Evolutionary conservation across 768 basidiomycete species (phyloP), one percentile per base, ranked within the genome.

Genomic region (Macrolepiota albuminosa): DNA sequence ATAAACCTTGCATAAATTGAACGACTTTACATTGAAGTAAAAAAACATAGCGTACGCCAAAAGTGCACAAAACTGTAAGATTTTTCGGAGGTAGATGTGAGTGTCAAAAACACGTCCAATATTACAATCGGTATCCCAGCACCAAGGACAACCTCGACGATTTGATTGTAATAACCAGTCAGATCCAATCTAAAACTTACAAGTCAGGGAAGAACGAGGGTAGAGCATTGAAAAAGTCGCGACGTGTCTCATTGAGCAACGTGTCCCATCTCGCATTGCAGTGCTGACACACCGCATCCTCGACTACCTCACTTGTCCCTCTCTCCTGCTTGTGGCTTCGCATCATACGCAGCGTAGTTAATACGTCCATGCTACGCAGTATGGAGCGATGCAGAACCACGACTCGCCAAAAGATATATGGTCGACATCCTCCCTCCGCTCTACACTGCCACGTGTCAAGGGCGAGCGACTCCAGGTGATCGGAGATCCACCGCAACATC

Each of bases 251-350:
- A 43, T 61, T 58, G 39, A 68, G 49, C 37, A 68, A 56, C 34
- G 65, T 56, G 43, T 68, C 67, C 67, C 67, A 68, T 63, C 66
- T 65, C 46, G 52, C 37, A 57, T 68, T 68, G 57, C 67, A 68
- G 39, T 67, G 64, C 24, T 62, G 59, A 43, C 67, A 68, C 33
- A 68, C 67, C 13, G 49, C 67, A 57, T 65, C 66, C 55, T 68
- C 67, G 50, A 68, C 61, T 37, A 59, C 36, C 40, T 65, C 61
- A 34, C 61, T 67, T 33, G 65, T 68, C 11, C 67, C 67, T 54
- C 58, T 60, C 61, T 68, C 67, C 36, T 64, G 54, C 24, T 65
- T 65, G 26, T 68, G 67, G 51, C 67, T 68, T 26, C 61, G 59
- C 66, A 68, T 67, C 13, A 63, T 61, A 53, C 66, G 64, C 46